Conservation (phyloP, 345 rosid genomes). For the Salix brachista region DNA sequence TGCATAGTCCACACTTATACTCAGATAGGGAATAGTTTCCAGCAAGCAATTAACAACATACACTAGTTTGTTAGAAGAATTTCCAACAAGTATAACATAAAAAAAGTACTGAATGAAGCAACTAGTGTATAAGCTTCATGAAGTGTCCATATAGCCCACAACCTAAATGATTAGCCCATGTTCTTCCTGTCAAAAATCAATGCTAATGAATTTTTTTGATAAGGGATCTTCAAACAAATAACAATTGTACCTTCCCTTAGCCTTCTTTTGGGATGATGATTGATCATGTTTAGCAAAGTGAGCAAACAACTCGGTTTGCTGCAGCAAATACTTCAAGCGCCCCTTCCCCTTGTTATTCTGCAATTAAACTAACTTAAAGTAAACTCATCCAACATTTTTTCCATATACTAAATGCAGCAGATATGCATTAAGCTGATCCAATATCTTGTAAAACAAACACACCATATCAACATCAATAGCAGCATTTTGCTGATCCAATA, state of each 20-base stretch:
- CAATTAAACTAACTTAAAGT: conserved; percentile 15
- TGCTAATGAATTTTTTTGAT: not conserved
- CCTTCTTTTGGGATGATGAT: conserved; percentile 65
- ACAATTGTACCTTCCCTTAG: conserved; percentile 68
- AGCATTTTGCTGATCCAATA: conserved; percentile 85
- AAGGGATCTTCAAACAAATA: not conserved
- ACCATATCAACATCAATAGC: conserved; percentile 96
- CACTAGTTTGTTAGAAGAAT: not conserved
- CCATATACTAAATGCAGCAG: not conserved
- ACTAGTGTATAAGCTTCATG: no score
- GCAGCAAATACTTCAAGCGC: conserved; percentile 80
- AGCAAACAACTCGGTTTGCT: conserved; percentile 96
- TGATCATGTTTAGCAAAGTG: conserved; percentile 90
- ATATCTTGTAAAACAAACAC: not conserved
- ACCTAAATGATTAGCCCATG: no score
- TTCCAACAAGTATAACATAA: no score
- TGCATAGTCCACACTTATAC: not conserved
- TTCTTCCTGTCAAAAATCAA: no score
- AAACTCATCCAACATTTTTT: not conserved
- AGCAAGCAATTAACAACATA: not conserved
- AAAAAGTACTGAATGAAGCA: not conserved
- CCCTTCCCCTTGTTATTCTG: conserved; percentile 92
- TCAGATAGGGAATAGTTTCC: not conserved
- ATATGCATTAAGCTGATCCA: not conserved
- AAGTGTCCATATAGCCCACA: no score